Percentiles rank a stretch among this genome's conserved stretches.
phyloP scores from a whole-genome alignment of 139 green algal species.

The Chloropicon primus region DNA sequence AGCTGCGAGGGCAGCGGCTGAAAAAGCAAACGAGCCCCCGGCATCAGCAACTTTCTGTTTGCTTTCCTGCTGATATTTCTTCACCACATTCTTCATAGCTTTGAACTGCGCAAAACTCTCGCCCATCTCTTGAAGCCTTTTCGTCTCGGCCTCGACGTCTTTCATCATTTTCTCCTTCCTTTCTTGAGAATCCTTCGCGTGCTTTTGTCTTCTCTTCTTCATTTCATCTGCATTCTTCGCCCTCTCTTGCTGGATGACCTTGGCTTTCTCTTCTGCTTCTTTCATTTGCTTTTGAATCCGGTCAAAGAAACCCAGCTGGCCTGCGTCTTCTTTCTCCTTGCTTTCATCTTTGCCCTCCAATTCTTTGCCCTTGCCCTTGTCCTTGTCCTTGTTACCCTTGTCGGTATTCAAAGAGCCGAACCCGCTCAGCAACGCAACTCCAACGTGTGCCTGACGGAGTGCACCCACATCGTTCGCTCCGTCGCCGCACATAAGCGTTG shows the following conservation, averaged over 20 bases:
- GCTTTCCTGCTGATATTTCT: neutral
- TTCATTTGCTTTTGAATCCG: constrained; percentile 3
- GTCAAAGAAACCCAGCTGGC: neutral
- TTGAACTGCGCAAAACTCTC: neutral
- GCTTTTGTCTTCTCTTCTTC: constrained; percentile 7
- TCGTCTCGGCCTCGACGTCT: constrained; percentile 5
- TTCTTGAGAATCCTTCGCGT: constrained; percentile 5
- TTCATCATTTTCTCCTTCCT: constrained; percentile 6
- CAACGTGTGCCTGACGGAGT: constrained; percentile 39
- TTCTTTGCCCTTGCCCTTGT: constrained; percentile 7
- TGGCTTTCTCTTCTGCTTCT: constrained; percentile 5
- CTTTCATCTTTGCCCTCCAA: constrained; percentile 1
- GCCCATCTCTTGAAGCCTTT: neutral
- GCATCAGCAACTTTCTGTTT: neutral
- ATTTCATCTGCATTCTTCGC: constrained; percentile 5
- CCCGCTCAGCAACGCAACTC: constrained; percentile 27
- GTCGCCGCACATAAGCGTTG: constrained; percentile 39
- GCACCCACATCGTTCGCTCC: constrained; percentile 45
- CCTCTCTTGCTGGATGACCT: constrained; percentile 2
- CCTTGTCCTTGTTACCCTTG: neutral
- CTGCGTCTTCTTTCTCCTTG: neutral
- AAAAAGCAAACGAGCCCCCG: neutral
- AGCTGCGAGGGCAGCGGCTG: neutral
- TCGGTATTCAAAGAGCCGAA: constrained; percentile 12
- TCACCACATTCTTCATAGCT: constrained; percentile 2